phyloP scores from a whole-genome alignment of 768 basidiomycete genomes.

The Mrakia frigida region DNA sequence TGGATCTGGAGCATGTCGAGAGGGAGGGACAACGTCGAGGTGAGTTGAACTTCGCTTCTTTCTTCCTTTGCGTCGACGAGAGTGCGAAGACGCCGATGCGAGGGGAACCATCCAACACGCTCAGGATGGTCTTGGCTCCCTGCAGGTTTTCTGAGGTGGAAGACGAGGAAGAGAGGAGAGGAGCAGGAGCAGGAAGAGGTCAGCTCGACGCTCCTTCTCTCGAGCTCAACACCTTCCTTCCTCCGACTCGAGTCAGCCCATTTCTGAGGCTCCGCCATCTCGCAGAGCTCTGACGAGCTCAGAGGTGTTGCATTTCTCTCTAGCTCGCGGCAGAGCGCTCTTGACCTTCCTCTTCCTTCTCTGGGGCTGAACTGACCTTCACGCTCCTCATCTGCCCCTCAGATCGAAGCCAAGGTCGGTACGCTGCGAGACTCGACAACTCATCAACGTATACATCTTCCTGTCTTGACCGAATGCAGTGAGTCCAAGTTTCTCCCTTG shows the following conservation, averaged over 20 bases:
- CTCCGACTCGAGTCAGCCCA: too few species aligned
- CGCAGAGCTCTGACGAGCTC: not conserved
- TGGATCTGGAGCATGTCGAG: conserved; percentile 60
- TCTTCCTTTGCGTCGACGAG: not conserved
- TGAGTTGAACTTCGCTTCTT: conserved; percentile 28
- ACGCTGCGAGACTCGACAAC: conserved; percentile 57
- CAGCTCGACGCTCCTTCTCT: not conserved
- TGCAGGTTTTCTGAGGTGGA: too few species aligned
- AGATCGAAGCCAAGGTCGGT: conserved; percentile 82
- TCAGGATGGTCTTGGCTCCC: too few species aligned
- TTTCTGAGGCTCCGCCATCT: not conserved
- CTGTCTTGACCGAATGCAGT: conserved; percentile 81
- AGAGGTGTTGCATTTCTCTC: not conserved
- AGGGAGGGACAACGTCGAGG: conserved; percentile 58
- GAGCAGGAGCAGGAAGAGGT: not conserved
- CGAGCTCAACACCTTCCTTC: not conserved
- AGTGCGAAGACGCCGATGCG: too few species aligned
- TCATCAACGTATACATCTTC: conserved; percentile 59
- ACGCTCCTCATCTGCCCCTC: not conserved
- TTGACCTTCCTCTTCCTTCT: too few species aligned
- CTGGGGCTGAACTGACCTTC: not conserved
- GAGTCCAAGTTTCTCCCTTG: conserved; percentile 42
- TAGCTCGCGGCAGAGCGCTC: not conserved
- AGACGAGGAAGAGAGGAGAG: not conserved
- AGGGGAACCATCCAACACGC: too few species aligned